These are phyloP conservation scores for Blastobotrys proliferans DNA, from an alignment of 1,139 yeast genomes.

Conservation along the genomic window DNA sequence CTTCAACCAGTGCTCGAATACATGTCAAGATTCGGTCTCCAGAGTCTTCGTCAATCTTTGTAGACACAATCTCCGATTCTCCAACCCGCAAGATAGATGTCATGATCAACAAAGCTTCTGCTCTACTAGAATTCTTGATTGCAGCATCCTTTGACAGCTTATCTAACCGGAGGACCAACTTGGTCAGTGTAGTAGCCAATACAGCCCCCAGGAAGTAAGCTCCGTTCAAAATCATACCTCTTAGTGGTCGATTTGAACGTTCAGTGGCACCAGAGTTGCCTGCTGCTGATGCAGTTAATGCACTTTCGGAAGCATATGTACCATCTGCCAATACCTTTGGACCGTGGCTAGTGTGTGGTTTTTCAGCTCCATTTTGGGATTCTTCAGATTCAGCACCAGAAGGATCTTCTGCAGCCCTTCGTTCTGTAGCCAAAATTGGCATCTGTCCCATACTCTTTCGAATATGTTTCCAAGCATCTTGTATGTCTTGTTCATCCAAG, in stretches of 20 bases:
- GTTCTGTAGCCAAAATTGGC: constrained; percentile 79
- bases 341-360: constrained; percentile 45
- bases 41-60: constrained; percentile 91
- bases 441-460: constrained; percentile 85
- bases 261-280: constrained; percentile 32
- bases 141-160: constrained; percentile 49
- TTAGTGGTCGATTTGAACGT: constrained; percentile 52
- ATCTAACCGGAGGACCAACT: constrained; percentile 75
- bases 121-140: constrained; percentile 77
- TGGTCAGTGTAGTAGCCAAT: constrained; percentile 81
- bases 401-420: constrained; percentile 36
- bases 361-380: constrained; percentile 31
- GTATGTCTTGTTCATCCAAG: constrained; percentile 65
- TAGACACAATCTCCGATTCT: constrained; percentile 67
- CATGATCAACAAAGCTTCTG: constrained; percentile 90
- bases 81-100: constrained; percentile 91
- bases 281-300: constrained; percentile 54
- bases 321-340: constrained; percentile 96
- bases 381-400: constrained; percentile 27
- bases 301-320: constrained; percentile 95
- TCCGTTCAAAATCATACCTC: constrained; percentile 78
- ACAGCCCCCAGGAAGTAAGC: constrained; percentile 91
- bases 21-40: constrained; percentile 86
- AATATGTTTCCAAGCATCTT: constrained; percentile 82
- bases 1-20: constrained; percentile 68